Evolutionary conservation across 305 asterid genomes (phyloP), one percentile per base, ranked within the genome.

Genomic region (Ajuga reptans): DNA sequence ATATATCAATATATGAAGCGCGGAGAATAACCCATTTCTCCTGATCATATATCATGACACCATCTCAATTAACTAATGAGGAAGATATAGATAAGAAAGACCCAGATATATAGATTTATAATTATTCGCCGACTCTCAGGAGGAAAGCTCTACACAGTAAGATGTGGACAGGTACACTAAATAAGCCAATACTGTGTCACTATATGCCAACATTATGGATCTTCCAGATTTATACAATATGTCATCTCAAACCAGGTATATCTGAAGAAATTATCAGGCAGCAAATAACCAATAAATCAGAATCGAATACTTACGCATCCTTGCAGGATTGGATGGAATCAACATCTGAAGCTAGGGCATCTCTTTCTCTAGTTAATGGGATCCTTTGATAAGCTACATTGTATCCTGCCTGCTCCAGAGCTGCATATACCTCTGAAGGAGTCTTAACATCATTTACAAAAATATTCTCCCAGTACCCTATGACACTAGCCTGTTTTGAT

Each of bases 391-490:
- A 92, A 67, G 77, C 79, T 64, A 90, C 78, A 77, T 81, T 82
- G 80, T 82, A 82, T 17, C 96, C 94, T 68, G 87, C 94, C 68
- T 72, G 58, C 79, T 75, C 75, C 84, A 92, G 84, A 71, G 87
- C 84, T 65, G 83, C 82, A 83, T 90, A 92, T 65, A 92, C 89
- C 83, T 92, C 98, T 15, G 95, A 86, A 49, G 98, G 98, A 73
- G 97, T 88, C 79, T 85, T 88, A 34, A 92, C 93, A 83, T 89
- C 98, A 84, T 85, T 90, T n/a, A 77, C 79, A 55, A 88, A 92
- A 42, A 92, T 87, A 80, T 90, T 92, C 82, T 92, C 98, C 98
- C 96, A 92, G 77, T 90, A 92, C 75, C 98, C 98, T 57, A 92
- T 70, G 61, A 90, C 91, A 79, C 89, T 87, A 75, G 84, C 95